Evolutionary conservation across 2,329 filamentous ascomycete genomes (phyloP).

Genomic region (Fusarium albidum): DNA sequence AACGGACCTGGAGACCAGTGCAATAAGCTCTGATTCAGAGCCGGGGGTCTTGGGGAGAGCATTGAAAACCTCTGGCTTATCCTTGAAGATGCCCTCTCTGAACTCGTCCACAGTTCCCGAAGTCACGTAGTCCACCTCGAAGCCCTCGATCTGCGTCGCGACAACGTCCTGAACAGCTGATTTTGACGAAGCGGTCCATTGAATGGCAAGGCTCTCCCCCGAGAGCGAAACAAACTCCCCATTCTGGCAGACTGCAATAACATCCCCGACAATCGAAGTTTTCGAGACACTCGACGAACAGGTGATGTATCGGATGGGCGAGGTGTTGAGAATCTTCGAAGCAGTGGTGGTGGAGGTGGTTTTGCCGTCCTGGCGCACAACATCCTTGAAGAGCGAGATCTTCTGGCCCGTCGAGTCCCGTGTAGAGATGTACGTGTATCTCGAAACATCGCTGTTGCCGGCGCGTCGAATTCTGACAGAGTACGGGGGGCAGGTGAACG

Average conservation of each 20-base stretch:
- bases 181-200: conserved; percentile 47
- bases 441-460: conserved; percentile 56
- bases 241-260: conserved; percentile 67
- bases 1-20: conserved; percentile 56
- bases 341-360: conserved; percentile 58
- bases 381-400: conserved; percentile 68
- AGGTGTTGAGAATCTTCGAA: conserved; percentile 52
- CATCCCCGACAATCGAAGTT: conserved; percentile 40
- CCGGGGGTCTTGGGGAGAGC: conserved; percentile 59
- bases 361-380: conserved; percentile 58
- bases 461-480: conserved; percentile 63
- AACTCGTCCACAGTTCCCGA: conserved; percentile 57
- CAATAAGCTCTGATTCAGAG: conserved; percentile 60
- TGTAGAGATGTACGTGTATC: conserved; percentile 70
- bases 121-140: conserved; percentile 60
- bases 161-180: conserved; percentile 47
- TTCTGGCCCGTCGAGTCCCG: conserved; percentile 56
- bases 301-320: conserved; percentile 47
- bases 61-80: conserved; percentile 60
- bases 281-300: conserved; percentile 41
- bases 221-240: conserved; percentile 70
- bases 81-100: conserved; percentile 63
- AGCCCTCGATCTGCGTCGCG: conserved; percentile 42
- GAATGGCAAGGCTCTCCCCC: conserved; percentile 54
- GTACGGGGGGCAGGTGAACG: conserved; percentile 68